Evolutionary conservation across 331 rosid species (phyloP).

Genomic region (Rosa hybrid): DNA sequence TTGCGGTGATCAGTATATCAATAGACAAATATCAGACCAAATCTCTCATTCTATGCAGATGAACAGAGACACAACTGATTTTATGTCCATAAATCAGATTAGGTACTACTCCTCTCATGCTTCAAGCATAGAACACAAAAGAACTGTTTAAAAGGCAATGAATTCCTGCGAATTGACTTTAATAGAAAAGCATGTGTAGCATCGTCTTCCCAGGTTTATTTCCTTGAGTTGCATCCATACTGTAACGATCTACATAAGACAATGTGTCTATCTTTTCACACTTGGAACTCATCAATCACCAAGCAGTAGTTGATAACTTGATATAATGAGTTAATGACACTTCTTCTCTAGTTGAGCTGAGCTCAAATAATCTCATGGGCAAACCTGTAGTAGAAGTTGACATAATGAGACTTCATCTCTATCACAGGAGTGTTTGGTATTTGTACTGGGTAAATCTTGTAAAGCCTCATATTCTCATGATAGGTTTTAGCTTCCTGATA

Average conservation of each 20-base stretch:
- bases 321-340: too few species aligned
- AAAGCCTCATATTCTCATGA: neutral
- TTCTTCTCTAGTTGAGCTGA: neutral
- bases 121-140: neutral
- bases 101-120: neutral
- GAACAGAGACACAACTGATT: neutral
- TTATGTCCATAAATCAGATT: neutral
- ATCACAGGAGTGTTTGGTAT: neutral
- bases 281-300: neutral
- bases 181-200: too few species aligned
- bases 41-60: neutral
- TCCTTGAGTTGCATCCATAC: neutral
- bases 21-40: too few species aligned
- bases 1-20: too few species aligned
- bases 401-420: neutral
- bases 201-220: neutral
- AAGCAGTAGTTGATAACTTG: neutral
- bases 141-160: neutral
- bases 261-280: neutral
- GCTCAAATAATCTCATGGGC: conserved; percentile 8
- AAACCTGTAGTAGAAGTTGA: neutral
- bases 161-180: neutral
- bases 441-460: conserved; percentile 6
- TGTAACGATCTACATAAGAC: neutral
- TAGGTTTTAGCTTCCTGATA: neutral